These are phyloP conservation scores for Calycina herbarum DNA, from an alignment of 2,329 filamentous ascomycete species.

Conservation along the genomic window DNA sequence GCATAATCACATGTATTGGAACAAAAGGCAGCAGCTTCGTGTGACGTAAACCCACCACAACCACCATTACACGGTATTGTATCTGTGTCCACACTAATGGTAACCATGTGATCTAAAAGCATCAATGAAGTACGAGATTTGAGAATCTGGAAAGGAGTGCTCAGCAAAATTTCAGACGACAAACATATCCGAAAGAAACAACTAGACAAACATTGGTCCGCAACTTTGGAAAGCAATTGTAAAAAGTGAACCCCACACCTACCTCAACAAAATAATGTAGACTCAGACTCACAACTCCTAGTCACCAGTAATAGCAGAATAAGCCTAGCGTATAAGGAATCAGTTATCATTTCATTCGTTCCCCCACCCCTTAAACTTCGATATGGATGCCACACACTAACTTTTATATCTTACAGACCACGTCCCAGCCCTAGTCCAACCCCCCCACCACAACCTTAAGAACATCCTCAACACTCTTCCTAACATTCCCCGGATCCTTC, in stretches of 20 bases:
- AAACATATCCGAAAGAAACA: too few relatives aligned
- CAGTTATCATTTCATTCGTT: background rate
- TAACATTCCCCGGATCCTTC: conserved; percentile 82
- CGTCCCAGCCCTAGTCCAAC: conserved; percentile 29
- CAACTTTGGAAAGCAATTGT: background rate
- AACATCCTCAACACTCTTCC: conserved; percentile 75
- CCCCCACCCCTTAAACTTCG: background rate
- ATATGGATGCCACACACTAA: background rate
- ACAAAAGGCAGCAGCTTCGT: too few relatives aligned
- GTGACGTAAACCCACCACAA: too few relatives aligned
- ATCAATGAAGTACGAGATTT: too few relatives aligned
- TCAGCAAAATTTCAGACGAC: too few relatives aligned
- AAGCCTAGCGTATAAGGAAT: background rate
- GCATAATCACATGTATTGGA: too few relatives aligned
- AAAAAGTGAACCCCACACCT: background rate
- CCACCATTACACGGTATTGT: too few relatives aligned
- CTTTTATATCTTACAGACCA: conserved; percentile 17
- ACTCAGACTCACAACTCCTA: background rate
- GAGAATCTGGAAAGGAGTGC: too few relatives aligned
- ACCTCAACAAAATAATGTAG: background rate
- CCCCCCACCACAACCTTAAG: conserved; percentile 71
- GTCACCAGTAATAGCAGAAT: background rate
- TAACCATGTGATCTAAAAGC: too few relatives aligned
- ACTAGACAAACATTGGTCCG: too few relatives aligned
- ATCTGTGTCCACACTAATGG: too few relatives aligned